Conservation (phyloP, 2,329 filamentous ascomycete genomes). For the Arachnopeziza araneosa region DNA sequence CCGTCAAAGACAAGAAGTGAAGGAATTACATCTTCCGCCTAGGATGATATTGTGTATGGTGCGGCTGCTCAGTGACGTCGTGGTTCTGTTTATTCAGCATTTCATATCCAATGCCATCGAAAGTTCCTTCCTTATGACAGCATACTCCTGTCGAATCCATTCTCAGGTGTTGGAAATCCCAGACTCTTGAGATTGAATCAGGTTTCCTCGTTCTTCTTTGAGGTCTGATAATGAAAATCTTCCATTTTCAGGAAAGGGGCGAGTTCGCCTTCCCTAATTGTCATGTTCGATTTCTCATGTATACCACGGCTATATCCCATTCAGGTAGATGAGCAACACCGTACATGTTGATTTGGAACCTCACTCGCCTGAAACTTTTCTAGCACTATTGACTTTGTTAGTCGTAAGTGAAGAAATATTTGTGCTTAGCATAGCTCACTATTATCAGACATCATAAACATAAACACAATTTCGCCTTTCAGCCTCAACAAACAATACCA, state of each 20-base stretch:
- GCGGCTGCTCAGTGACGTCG: too few species aligned
- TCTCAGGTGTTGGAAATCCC: too few species aligned
- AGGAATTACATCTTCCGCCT: neutral
- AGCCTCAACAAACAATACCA: neutral
- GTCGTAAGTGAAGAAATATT: neutral
- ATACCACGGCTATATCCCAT: neutral
- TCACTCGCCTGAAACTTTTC: neutral
- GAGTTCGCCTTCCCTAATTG: neutral
- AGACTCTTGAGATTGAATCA: neutral
- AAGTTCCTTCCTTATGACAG: too few species aligned
- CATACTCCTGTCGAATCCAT: too few species aligned
- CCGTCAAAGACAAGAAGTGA: neutral
- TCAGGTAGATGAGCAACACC: neutral
- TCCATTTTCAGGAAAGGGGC: neutral
- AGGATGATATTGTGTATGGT: too few species aligned
- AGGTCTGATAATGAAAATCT: neutral
- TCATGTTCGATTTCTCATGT: neutral
- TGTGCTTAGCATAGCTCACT: neutral
- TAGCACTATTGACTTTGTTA: neutral
- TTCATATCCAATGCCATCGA: too few species aligned
- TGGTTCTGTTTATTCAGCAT: too few species aligned
- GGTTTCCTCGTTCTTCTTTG: neutral
- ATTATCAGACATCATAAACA: neutral
- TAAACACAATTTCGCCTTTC: neutral
- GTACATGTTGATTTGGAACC: neutral